phyloP scores from a whole-genome alignment of 2,329 filamentous ascomycete species.

The Chrysoporthe cubensis region DNA sequence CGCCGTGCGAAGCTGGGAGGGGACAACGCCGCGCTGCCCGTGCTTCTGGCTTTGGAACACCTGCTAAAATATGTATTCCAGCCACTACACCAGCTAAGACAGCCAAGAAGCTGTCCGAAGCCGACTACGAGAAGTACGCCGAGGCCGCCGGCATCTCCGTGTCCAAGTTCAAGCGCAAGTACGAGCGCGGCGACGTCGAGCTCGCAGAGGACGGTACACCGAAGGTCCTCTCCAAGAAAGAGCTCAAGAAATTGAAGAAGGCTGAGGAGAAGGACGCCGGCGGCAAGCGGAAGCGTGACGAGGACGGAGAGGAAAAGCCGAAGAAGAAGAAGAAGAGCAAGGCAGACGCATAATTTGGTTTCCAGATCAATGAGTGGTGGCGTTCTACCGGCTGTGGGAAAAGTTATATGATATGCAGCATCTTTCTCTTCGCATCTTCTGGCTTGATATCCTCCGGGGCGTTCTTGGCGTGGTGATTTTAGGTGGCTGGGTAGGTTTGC shows the following conservation, averaged over 20 bases:
- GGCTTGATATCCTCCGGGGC: conserved; percentile 30
- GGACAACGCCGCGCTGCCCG: conserved; percentile 37
- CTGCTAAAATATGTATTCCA: conserved; percentile 34
- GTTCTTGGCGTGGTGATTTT: conserved; percentile 25
- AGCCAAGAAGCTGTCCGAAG: conserved; percentile 53
- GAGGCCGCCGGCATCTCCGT: conserved; percentile 70
- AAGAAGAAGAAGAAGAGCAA: conserved; percentile 52
- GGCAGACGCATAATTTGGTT: conserved; percentile 24
- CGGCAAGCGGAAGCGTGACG: conserved; percentile 76
- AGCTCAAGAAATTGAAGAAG: conserved; percentile 73
- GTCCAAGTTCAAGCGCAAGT: conserved; percentile 79
- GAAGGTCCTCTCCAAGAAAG: conserved; percentile 73
- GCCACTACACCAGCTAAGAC: conserved; percentile 36
- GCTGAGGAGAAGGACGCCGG: conserved; percentile 59
- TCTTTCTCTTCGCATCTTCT: conserved; percentile 25
- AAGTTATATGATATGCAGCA: conserved; percentile 28
- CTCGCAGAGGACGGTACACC: conserved; percentile 68
- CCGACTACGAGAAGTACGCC: conserved; percentile 63
- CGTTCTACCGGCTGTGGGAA: conserved; percentile 23
- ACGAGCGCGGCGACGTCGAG: conserved; percentile 74
- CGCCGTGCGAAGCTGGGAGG: conserved; percentile 30
- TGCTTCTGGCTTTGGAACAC: conserved; percentile 33
- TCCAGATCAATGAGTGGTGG: conserved; percentile 6
- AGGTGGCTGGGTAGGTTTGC: conserved; percentile 12
- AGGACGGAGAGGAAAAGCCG: conserved; percentile 65